These are phyloP conservation scores for Gaeumannomyces sp. DNA, from an alignment of 2,329 filamentous ascomycete genomes.

Conservation along the genomic window DNA sequence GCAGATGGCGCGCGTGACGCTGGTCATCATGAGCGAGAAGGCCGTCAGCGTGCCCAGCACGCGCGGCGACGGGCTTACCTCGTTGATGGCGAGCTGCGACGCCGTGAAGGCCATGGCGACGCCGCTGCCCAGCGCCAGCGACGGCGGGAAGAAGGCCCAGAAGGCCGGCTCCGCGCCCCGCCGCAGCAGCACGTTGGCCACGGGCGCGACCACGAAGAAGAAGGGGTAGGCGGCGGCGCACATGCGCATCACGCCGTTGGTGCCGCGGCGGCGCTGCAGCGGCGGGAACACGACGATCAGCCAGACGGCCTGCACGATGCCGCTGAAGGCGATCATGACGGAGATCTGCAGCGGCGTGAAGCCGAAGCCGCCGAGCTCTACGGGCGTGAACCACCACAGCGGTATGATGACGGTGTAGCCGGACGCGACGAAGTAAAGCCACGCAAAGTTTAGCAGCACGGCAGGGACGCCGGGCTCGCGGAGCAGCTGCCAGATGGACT, in stretches of 20 bases:
- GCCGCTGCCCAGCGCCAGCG: slow-evolving; percentile 50
- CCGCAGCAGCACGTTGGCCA: slow-evolving; percentile 52
- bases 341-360: slow-evolving; percentile 60
- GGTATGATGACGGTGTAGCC: slow-evolving; percentile 66
- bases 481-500: slow-evolving; percentile 50
- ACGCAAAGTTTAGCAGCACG: slow-evolving; percentile 59
- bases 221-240: slow-evolving; percentile 57
- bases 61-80: slow-evolving; percentile 58
- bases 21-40: slow-evolving; percentile 54
- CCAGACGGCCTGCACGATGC: slow-evolving; percentile 64
- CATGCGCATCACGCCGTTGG: slow-evolving; percentile 54
- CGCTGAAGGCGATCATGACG: slow-evolving; percentile 56
- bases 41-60: slow-evolving; percentile 68
- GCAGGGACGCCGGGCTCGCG: slow-evolving; percentile 57
- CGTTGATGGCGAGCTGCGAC: slow-evolving; percentile 68
- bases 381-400: slow-evolving; percentile 60
- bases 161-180: slow-evolving; percentile 40
- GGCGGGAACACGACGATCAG: slow-evolving; percentile 64
- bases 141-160: slow-evolving; percentile 44
- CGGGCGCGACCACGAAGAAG: slow-evolving; percentile 50
- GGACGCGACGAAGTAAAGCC: slow-evolving; percentile 63
- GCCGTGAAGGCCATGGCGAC: slow-evolving; percentile 66
- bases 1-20: slow-evolving; percentile 57
- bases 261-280: slow-evolving; percentile 54
- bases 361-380: slow-evolving; percentile 57